A percentile compares a stretch with the other conserved stretches of the same genome.
phyloP scores from a whole-genome alignment of 2,329 filamentous ascomycete species.

The Penicillium thymicola region DNA sequence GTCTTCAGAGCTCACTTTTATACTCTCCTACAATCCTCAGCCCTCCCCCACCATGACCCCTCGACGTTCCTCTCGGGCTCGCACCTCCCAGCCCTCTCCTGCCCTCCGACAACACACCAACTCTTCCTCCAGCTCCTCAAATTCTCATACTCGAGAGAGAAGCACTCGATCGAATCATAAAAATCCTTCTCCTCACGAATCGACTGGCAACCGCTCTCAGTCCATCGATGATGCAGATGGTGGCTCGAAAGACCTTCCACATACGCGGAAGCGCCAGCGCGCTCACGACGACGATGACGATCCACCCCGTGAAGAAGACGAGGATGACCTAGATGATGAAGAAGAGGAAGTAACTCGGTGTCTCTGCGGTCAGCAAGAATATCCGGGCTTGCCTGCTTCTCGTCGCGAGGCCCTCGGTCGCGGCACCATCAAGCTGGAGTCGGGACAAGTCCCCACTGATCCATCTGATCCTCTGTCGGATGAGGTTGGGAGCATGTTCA shows the following conservation, averaged over 20 bases:
- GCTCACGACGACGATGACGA: slow-evolving; percentile 65
- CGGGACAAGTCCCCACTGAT: slow-evolving; percentile 55
- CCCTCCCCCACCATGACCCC: slow-evolving; percentile 55
- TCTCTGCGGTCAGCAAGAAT: slow-evolving; percentile 91
- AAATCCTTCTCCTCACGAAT: slow-evolving; percentile 69
- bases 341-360: slow-evolving; percentile 95
- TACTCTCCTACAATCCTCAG: slow-evolving; percentile 12
- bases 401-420: slow-evolving; percentile 57
- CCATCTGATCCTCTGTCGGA: slow-evolving; percentile 65
- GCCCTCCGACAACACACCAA: slow-evolving; percentile 74
- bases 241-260: slow-evolving; percentile 57
- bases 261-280: slow-evolving; percentile 76
- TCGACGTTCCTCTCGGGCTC: slow-evolving; percentile 88
- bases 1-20: slow-evolving; percentile 3
- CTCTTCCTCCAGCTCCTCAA: slow-evolving; percentile 68
- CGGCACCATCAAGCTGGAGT: slow-evolving; percentile 53
- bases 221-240: slow-evolving; percentile 55
- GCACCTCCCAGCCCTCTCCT: slow-evolving; percentile 66
- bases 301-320: slow-evolving; percentile 57
- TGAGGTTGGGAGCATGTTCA: slow-evolving; percentile 90
- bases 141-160: slow-evolving; percentile 73
- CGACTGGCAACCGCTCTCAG: slow-evolving; percentile 58
- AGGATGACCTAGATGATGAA: slow-evolving; percentile 59
- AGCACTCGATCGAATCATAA: slow-evolving; percentile 70
- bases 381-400: slow-evolving; percentile 71